Evolutionary conservation across 139 green algal species (phyloP).

Genomic region (Zygnema cylindricum): DNA sequence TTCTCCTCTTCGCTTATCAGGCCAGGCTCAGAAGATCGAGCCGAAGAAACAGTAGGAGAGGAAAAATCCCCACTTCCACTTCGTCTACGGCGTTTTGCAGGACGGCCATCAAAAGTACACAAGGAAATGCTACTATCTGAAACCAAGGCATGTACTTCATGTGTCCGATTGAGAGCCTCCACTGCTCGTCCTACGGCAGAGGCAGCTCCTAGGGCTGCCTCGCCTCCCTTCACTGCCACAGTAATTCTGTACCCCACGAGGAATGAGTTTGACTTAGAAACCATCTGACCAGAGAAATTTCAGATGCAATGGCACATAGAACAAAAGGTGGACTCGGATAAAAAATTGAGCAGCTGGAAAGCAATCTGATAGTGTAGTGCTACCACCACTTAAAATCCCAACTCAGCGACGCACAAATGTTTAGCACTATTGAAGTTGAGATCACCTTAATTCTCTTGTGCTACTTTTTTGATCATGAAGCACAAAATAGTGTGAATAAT

Average conservation of each 20-base stretch:
- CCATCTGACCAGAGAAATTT: no score
- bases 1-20: neutral
- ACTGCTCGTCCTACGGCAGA: slow-evolving; percentile 12
- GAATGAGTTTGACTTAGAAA: no score
- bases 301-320: no score
- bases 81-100: neutral
- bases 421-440: no score
- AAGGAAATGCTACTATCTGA: neutral
- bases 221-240: neutral
- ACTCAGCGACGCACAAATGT: no score
- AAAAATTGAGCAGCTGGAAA: no score
- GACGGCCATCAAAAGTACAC: neutral
- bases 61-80: neutral
- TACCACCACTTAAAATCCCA: no score
- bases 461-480: no score
- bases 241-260: neutral
- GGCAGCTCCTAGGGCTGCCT: slow-evolving; percentile 1
- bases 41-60: neutral
- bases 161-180: slow-evolving; percentile 8
- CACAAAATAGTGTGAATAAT: no score
- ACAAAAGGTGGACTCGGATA: no score
- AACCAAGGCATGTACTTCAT: neutral
- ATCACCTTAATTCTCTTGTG: no score
- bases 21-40: neutral
- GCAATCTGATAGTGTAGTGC: no score